Evolutionary conservation across 2,329 filamentous ascomycete species (phyloP).

Genomic region (Grosmannia huntii): DNA sequence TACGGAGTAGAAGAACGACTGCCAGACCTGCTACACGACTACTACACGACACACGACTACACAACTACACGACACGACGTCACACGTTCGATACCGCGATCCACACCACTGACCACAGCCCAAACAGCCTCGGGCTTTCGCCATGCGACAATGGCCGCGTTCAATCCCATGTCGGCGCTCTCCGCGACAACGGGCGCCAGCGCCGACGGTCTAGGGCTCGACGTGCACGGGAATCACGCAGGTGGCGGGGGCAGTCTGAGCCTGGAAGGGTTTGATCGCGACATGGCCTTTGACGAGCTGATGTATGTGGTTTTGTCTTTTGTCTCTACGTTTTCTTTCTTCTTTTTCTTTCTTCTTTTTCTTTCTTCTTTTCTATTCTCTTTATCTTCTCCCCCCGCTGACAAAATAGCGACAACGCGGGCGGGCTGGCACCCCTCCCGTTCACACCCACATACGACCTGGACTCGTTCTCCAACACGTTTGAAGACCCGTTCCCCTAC

Average conservation of each 20-base stretch:
- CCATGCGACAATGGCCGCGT: slow-evolving; percentile 35
- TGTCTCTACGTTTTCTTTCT: no score
- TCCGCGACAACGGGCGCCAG: slow-evolving; percentile 27
- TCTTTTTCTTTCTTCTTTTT: no score
- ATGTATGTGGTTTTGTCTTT: slow-evolving; percentile 29
- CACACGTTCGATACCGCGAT: no score
- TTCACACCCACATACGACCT: slow-evolving; percentile 50
- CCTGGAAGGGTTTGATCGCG: slow-evolving; percentile 39
- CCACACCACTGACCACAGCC: no score
- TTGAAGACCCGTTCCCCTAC: slow-evolving; percentile 54
- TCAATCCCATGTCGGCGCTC: slow-evolving; percentile 42
- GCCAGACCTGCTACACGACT: no score
- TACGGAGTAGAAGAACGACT: no score
- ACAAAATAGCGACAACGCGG: slow-evolving; percentile 26
- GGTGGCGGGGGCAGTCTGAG: slow-evolving; percentile 17
- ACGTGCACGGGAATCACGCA: slow-evolving; percentile 27
- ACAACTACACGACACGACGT: no score
- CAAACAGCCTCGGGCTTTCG: no score
- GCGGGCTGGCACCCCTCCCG: slow-evolving; percentile 30
- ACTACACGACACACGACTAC: no score
- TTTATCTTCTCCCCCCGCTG: neutral
- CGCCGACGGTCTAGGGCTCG: slow-evolving; percentile 32
- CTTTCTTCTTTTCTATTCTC: neutral
- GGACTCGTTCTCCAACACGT: slow-evolving; percentile 46
- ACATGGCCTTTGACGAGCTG: slow-evolving; percentile 42